A percentile compares a stretch with the other conserved stretches of the same genome.
Conservation (phyloP, 1,284 basidiomycete genomes). For the Marasmius oreades region DNA sequence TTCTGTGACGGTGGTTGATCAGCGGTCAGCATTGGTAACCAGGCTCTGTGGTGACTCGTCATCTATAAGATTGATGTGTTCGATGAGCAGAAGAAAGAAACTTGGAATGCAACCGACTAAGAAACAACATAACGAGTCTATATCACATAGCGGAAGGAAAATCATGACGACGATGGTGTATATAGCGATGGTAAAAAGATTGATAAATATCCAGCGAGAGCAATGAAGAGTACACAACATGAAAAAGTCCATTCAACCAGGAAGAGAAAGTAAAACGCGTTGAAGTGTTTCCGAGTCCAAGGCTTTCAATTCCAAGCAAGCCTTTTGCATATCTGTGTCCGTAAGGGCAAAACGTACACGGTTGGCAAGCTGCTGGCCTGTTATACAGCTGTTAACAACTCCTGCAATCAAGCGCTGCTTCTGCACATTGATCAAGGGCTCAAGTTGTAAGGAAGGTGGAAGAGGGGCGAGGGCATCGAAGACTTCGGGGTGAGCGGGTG, state of each 20-base stretch:
- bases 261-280: constrained; percentile 28
- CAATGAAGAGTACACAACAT: background rate
- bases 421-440: constrained; percentile 84
- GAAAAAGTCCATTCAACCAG: background rate
- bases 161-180: background rate
- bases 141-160: background rate
- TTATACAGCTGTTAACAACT: constrained; percentile 73
- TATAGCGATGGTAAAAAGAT: background rate
- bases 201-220: background rate
- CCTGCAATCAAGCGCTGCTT: constrained; percentile 80
- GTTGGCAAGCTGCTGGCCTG: constrained; percentile 77
- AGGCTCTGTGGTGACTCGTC: no score
- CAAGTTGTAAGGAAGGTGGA: constrained; percentile 72
- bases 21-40: no score
- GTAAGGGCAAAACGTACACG: constrained; percentile 59
- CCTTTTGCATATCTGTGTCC: constrained; percentile 72
- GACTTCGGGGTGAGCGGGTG: constrained; percentile 71
- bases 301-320: constrained; percentile 68
- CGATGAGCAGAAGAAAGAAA: background rate
- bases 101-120: background rate
- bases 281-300: constrained; percentile 51
- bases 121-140: background rate
- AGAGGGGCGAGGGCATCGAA: constrained; percentile 69
- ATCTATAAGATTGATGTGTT: background rate
- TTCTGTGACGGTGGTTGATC: background rate